Percentiles rank a stretch among this genome's conserved stretches.
These are phyloP conservation scores for Lichenothelia convexa DNA, from an alignment of 495 filamentous ascomycete genomes.

Conservation along the genomic window DNA sequence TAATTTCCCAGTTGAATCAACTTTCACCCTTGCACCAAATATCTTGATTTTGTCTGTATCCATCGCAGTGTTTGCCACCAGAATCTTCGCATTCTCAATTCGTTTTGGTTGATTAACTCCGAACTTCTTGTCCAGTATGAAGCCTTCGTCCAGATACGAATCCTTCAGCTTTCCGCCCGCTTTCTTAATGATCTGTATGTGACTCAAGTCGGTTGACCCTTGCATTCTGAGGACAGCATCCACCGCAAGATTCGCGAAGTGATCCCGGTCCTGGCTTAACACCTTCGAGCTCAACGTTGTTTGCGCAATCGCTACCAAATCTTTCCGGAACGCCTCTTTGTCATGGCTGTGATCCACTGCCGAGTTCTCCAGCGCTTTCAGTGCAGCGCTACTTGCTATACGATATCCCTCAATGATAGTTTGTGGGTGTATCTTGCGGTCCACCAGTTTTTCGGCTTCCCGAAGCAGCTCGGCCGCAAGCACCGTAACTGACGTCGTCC, in stretches of 20 bases:
- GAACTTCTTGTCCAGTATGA: constrained; percentile 97
- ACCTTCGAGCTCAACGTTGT: constrained; percentile 99
- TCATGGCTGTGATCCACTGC: constrained; percentile 82
- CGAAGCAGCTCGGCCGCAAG: constrained; percentile 86
- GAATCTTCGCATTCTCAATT: constrained; percentile 92
- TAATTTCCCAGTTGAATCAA: constrained; percentile 83
- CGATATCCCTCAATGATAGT: constrained; percentile 98
- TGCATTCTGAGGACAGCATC: constrained; percentile 83
- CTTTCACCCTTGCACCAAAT: constrained; percentile 90
- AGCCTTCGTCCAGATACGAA: constrained; percentile 93
- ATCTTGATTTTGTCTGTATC: constrained; percentile 99
- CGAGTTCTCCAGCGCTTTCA: constrained; percentile 61
- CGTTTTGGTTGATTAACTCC: constrained; percentile 97
- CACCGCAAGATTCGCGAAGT: constrained; percentile 80
- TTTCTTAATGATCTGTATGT: constrained; percentile 99
- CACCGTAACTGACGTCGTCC: constrained; percentile 82
- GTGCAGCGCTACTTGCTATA: constrained; percentile 79
- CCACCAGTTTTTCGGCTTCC: constrained; percentile 91
- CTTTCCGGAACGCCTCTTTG: constrained; percentile 65
- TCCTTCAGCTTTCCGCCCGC: constrained; percentile 92
- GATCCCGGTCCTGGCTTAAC: constrained; percentile 76
- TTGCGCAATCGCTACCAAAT: constrained; percentile 75
- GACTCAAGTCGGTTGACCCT: constrained; percentile 83
- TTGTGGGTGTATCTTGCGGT: constrained; percentile 96
- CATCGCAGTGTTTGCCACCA: constrained; percentile 97